phyloP scores from a whole-genome alignment of 2,329 filamentous ascomycete species.

The Hymenoscyphus occultus region DNA sequence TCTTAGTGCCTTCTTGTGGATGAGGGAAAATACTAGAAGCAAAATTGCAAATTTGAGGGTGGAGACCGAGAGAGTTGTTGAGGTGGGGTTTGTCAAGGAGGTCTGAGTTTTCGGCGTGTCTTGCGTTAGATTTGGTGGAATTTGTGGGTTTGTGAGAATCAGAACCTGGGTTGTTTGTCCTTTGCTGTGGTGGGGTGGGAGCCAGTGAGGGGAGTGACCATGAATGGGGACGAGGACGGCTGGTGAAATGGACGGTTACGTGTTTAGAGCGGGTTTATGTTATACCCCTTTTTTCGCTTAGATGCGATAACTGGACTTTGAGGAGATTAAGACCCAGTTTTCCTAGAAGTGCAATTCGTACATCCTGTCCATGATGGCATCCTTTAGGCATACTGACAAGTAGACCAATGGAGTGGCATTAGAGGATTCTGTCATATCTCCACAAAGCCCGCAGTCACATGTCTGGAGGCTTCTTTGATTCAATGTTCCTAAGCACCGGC shows the following conservation, averaged over 20 bases:
- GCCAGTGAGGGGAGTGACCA: neutral
- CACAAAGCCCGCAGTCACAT: too few relatives aligned
- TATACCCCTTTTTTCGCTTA: neutral
- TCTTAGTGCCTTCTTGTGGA: conserved; percentile 57
- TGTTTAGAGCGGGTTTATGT: neutral
- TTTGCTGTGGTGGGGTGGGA: neutral
- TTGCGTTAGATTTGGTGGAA: neutral
- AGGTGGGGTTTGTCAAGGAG: conserved; percentile 68
- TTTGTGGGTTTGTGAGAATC: neutral
- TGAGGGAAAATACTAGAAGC: conserved; percentile 62
- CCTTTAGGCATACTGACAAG: too few relatives aligned
- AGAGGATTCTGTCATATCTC: too few relatives aligned
- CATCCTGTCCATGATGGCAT: too few relatives aligned
- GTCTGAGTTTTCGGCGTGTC: conserved; percentile 40
- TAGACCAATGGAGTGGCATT: too few relatives aligned
- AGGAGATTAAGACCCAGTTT: too few relatives aligned
- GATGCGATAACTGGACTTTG: neutral
- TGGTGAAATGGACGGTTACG: neutral
- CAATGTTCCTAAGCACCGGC: too few relatives aligned
- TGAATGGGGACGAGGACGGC: neutral
- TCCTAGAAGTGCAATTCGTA: too few relatives aligned
- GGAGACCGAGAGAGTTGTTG: conserved; percentile 59
- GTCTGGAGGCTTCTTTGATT: too few relatives aligned
- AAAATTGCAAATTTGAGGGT: conserved; percentile 63
- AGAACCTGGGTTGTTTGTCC: too few relatives aligned